A percentile compares a stretch with the other conserved stretches of the same genome.
These are phyloP conservation scores for Alternaria solani DNA, from an alignment of 2,329 filamentous ascomycete genomes.

Conservation along the genomic window DNA sequence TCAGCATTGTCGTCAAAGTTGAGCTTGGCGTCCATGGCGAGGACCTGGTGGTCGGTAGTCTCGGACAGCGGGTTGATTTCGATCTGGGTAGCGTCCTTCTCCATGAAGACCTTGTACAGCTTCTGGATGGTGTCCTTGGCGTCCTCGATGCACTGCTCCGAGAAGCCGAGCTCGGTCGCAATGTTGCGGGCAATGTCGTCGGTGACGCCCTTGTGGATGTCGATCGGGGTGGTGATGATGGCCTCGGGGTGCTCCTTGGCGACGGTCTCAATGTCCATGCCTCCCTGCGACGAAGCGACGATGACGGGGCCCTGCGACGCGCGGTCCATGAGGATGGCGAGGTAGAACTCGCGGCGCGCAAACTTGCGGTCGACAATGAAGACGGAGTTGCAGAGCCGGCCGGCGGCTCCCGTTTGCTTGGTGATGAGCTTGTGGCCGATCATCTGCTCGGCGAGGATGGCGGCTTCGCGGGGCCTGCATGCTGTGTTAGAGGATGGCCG, in stretches of 20 bases:
- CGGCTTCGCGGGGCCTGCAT: constrained; percentile 79
- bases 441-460: constrained; percentile 99
- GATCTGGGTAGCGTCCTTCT: constrained; percentile 98
- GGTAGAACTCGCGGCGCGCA: constrained; percentile 97
- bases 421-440: constrained; percentile 99
- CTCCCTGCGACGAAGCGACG: constrained; percentile 96
- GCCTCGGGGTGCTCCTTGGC: constrained; percentile 97
- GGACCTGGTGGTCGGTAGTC: constrained; percentile 96
- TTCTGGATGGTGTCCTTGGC: constrained; percentile 98
- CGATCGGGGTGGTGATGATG: constrained; percentile 90
- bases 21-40: constrained; percentile 99
- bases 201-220: constrained; percentile 94
- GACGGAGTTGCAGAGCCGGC: constrained; percentile 94
- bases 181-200: constrained; percentile 93
- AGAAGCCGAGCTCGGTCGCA: constrained; percentile 92
- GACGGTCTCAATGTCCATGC: constrained; percentile 98
- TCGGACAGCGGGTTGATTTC: constrained; percentile 99
- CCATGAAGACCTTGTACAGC: constrained; percentile 97
- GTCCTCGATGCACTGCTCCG: constrained; percentile 94
- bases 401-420: constrained; percentile 95
- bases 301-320: constrained; percentile 90
- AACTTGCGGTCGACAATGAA: constrained; percentile 99
- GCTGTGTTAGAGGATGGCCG: constrained; percentile 20
- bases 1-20: constrained; percentile 99
- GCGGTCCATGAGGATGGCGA: constrained; percentile 98